Percentiles rank a stretch among this genome's conserved stretches.
phyloP scores from a whole-genome alignment of 179 eudicot species.

The Gypsophila paniculata region DNA sequence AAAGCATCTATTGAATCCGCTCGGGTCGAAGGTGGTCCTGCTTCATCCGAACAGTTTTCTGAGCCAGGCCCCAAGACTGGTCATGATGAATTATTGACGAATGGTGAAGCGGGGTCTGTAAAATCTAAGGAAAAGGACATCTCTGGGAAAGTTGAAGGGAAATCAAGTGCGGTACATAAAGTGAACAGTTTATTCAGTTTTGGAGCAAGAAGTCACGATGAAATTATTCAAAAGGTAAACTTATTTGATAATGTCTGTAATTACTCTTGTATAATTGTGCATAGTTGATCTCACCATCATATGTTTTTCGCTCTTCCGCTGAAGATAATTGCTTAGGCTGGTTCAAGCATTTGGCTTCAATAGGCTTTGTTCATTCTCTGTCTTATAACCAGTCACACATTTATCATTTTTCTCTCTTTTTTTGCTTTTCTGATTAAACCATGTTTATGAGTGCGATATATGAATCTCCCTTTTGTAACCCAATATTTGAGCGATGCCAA shows the following conservation, averaged over 20 bases:
- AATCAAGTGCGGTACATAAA: slow-evolving; percentile 42
- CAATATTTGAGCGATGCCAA: background rate
- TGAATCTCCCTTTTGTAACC: background rate
- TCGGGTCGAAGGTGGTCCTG: slow-evolving; percentile 31
- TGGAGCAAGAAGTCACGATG: slow-evolving; percentile 56
- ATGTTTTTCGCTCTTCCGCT: background rate
- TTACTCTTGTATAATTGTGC: slow-evolving; percentile 5
- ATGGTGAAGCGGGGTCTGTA: slow-evolving; percentile 48
- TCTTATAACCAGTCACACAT: background rate
- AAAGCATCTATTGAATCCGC: slow-evolving; percentile 33
- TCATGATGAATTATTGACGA: slow-evolving; percentile 37
- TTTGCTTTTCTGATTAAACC: background rate
- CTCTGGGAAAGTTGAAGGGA: slow-evolving; percentile 44
- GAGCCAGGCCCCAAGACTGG: slow-evolving; percentile 34
- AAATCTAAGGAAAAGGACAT: slow-evolving; percentile 40
- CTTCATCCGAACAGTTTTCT: slow-evolving; percentile 33
- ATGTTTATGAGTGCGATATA: background rate
- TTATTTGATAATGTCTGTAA: background rate
- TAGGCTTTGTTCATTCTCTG: background rate
- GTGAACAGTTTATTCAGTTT: slow-evolving; percentile 54
- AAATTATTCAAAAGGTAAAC: slow-evolving; percentile 55
- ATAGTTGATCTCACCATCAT: background rate
- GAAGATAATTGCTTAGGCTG: background rate
- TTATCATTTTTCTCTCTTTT: background rate
- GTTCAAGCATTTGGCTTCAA: background rate